phyloP scores from a whole-genome alignment of 1,284 basidiomycete genomes.

The Cryptococcus sp. region DNA sequence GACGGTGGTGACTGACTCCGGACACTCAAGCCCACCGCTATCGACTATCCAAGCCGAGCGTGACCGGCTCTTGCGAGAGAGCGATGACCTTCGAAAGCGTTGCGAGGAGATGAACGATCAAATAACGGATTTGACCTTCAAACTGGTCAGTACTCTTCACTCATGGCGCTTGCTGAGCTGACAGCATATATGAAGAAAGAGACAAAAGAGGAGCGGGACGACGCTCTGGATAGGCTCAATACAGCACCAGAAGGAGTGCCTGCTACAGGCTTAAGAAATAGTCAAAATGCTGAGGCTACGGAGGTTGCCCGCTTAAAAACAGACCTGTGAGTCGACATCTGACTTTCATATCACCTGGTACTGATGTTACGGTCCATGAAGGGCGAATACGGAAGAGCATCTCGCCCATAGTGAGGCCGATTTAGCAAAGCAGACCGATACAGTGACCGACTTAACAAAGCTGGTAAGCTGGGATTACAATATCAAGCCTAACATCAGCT shows the following conservation, averaged over 20 bases:
- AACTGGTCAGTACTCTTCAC: conserved; percentile 26
- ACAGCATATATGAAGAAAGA: conserved; percentile 23
- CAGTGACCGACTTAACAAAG: conserved; percentile 71
- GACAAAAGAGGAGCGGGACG: conserved; percentile 30
- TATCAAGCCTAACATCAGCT: background rate
- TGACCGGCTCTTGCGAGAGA: conserved; percentile 43
- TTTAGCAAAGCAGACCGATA: conserved; percentile 70
- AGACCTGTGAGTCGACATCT: conserved; percentile 66
- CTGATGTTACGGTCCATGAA: conserved; percentile 41
- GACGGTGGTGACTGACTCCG: background rate
- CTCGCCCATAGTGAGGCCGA: conserved; percentile 75
- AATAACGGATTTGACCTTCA: conserved; percentile 38
- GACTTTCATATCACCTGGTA: conserved; percentile 5
- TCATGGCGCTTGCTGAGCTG: background rate
- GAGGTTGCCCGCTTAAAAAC: conserved; percentile 76
- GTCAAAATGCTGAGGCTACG: conserved; percentile 19
- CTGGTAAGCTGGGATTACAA: conserved; percentile 52
- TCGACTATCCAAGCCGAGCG: conserved; percentile 35
- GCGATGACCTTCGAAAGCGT: conserved; percentile 40
- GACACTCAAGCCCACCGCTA: conserved; percentile 17
- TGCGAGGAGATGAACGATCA: conserved; percentile 45
- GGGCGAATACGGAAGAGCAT: conserved; percentile 71
- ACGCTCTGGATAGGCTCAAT: conserved; percentile 20
- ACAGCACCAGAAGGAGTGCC: conserved; percentile 54
- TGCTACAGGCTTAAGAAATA: conserved; percentile 66